Base-by-base conservation (phyloP, 352 stramenopile species). In the Globisporangium spinosum region DNA sequence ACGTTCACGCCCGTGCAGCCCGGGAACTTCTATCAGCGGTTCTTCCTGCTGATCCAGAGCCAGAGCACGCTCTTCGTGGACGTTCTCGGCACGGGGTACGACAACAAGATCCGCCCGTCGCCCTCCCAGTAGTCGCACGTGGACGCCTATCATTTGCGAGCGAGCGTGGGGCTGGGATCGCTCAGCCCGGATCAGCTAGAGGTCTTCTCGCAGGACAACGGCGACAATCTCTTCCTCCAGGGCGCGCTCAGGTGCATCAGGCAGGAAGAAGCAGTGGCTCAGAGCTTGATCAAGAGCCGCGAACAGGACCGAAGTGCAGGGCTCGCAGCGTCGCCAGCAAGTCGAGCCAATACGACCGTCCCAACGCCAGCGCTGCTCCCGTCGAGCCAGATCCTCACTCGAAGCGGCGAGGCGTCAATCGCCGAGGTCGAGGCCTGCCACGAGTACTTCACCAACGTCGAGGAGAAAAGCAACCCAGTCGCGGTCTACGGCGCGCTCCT, bases 101-200 rank as follows among this genome's bases (percentile, higher is more conserved):
- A 98, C 64, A 80, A 94, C 51, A 95, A 96, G 58, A 81, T 90
- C 27, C 82, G 94, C 1, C 93, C 95, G 9, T 94, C 93, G 34
- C 94, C 94, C 1, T 94, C 98, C 35, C 82, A 97, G 54, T 88
- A 97, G 53, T 87, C 89, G 10, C 95, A 98, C 64, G 70, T 98
- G n/a, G 84, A 97, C 55, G 89, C 89, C 0, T 94, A 96, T 70
- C 78, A 87, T 6, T 49, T 83, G 51, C 81, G 87, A 17, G 71
- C 64, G 4, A 74, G 75, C 17, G 68, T 69, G 34, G 89, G 89
- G 2, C 74, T 96, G n/a, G 90, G 76, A 2, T 63, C 75, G 0
- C 72, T 97, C 47, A 93, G 77, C 62, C 91, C 90, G 0, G 87
- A 97, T 68, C 84, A 97, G 61, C 65, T 98, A 22, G 85, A 96